Base-by-base conservation (phyloP, 192 early-diverging fungal genomes). In the Glomus cerebriforme region DNA sequence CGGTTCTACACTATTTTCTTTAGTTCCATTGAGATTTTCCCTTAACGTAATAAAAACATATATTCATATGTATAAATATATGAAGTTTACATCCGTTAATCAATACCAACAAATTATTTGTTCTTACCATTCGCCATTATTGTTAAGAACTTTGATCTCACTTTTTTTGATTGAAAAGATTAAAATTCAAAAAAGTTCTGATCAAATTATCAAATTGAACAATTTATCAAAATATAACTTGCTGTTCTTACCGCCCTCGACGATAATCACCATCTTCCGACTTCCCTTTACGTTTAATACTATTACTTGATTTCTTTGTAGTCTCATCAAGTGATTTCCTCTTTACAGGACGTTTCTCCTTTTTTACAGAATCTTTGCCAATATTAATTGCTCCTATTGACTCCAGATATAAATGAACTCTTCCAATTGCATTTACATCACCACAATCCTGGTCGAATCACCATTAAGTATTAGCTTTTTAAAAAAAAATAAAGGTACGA, bases 361-460 rank as follows among this genome's bases (percentile, higher is more conserved):
- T 68, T 37, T 39, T 68, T 68, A 68, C 17, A 3, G 35, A 7
- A 39, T 39, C 83, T 71, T 85, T 89, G 0, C 89, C 92, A 8
- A 87, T 81, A 81, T 98, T 98, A 81, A 98, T 97, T 7, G 87
- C 89, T 10, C 92, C 91, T 32, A 91, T 83, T 13, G 73, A 80
- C 76, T 98, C 96, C 27, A 98, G 84, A 84, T 92, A 98, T 22
- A 87, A 74, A 79, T 97, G 95, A 37, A 98, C 92, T 4, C 96
- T 85, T 2, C 92, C 90, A 29, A 98, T 96, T 7, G 96, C 96
- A 80, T 98, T 96, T 26, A 98, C 96, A 72, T 98, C 96, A 29
- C 95, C 94, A 78, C 94, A 95, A 82, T 95, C 92, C 32, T 80
- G 68, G 32, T 49, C 10, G 26, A 49, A 27, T 43, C 2, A 60